Percentiles rank a stretch among this genome's conserved stretches.
Conservation (phyloP, 306 rosid species). For the Rosa persica region DNA sequence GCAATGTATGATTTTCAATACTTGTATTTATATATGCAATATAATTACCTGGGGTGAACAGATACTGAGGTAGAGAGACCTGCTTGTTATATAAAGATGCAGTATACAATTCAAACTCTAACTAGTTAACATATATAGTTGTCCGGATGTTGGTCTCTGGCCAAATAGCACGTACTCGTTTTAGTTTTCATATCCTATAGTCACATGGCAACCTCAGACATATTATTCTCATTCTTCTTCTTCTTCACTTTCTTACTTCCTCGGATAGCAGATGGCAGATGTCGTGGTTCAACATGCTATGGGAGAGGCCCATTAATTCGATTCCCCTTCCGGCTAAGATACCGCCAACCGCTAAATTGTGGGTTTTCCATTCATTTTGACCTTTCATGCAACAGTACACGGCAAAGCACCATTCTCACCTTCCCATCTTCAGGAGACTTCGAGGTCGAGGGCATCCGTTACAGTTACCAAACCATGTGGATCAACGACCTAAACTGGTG, state of each 20-base stretch:
- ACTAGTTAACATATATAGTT: conserved; percentile 18
- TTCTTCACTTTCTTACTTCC: background rate
- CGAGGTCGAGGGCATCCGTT: background rate
- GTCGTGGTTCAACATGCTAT: conserved; percentile 5
- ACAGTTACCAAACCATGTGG: background rate
- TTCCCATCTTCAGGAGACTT: conserved; percentile 15
- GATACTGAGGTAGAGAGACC: no score
- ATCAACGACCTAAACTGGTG: conserved; percentile 18
- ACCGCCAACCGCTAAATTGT: background rate
- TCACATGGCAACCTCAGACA: background rate
- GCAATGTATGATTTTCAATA: no score
- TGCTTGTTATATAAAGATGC: no score
- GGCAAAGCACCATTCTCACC: background rate
- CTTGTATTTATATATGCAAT: no score
- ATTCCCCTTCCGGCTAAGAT: conserved; percentile 34
- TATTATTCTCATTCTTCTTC: conserved; percentile 22
- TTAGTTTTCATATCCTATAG: background rate
- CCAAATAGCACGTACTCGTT: background rate
- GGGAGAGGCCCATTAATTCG: background rate
- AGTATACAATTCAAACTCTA: no score
- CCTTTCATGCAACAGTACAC: conserved; percentile 6
- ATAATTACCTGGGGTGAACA: no score
- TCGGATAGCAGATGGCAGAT: background rate
- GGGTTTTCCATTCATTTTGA: background rate
- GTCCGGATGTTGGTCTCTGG: conserved; percentile 67